phyloP scores from a whole-genome alignment of 768 basidiomycete species.

The Lactarius sp. region DNA sequence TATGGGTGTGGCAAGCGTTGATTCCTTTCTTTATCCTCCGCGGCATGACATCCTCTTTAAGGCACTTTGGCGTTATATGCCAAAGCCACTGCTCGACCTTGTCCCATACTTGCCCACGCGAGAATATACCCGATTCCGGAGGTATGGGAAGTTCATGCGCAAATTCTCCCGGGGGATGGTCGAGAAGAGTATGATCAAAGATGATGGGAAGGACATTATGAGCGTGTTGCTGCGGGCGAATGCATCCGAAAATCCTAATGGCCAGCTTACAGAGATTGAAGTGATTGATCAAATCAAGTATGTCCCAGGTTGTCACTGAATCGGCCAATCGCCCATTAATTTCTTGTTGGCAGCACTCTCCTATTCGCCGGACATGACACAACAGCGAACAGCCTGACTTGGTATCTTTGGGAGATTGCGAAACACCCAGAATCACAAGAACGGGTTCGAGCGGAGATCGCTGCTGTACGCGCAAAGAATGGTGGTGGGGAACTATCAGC shows the following conservation, averaged over 20 bases:
- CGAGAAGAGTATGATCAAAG: background rate
- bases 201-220: constrained; percentile 26
- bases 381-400: background rate
- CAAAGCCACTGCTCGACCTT: too few species aligned
- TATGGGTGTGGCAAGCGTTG: too few species aligned
- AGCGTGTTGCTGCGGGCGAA: constrained; percentile 28
- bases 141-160: constrained; percentile 10
- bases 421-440: too few species aligned
- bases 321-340: background rate
- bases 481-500: background rate
- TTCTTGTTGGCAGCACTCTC: too few species aligned
- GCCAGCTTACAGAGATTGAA: background rate
- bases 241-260: background rate
- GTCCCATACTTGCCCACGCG: constrained; percentile 18
- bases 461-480: constrained; percentile 1
- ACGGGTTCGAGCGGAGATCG: too few species aligned
- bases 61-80: too few species aligned
- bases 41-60: too few species aligned
- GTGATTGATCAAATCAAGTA: constrained; percentile 25
- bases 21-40: too few species aligned
- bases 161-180: constrained; percentile 13
- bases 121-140: constrained; percentile 11
- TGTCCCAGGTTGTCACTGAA: background rate
- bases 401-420: background rate
- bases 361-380: background rate